These are phyloP conservation scores for Nakazawaea siamensis DNA, from an alignment of 805 yeast genomes.

Conservation along the genomic window DNA sequence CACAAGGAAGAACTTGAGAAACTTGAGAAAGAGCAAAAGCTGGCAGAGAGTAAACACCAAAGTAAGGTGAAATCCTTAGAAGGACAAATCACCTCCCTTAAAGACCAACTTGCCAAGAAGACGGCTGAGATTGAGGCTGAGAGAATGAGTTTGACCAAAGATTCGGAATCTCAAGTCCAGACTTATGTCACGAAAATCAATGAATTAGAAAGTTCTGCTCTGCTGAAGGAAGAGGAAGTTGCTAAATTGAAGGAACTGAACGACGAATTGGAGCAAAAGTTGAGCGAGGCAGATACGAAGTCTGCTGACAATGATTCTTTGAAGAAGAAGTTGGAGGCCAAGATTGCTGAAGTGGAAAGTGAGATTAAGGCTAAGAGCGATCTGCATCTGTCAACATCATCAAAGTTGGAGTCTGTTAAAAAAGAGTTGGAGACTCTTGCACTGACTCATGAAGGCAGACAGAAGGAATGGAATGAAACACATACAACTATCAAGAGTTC, in stretches of 20 bases:
- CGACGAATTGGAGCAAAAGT: not conserved
- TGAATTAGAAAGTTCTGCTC: conserved; percentile 28
- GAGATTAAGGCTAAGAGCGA: not conserved
- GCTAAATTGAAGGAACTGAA: not conserved
- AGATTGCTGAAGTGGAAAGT: not conserved
- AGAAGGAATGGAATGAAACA: not conserved
- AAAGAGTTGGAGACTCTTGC: not conserved
- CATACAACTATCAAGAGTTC: too few relatives aligned
- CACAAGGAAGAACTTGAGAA: not conserved
- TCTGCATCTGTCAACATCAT: not conserved
- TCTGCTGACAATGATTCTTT: not conserved
- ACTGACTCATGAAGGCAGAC: not conserved
- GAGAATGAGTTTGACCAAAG: conserved; percentile 36
- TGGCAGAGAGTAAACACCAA: conserved; percentile 2
- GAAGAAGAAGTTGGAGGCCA: conserved; percentile 6
- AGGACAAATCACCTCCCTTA: conserved; percentile 20
- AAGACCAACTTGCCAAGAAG: conserved; percentile 28
- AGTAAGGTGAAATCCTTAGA: conserved; percentile 18
- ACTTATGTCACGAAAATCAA: conserved; percentile 40
- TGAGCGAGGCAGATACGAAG: not conserved
- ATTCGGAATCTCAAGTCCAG: conserved; percentile 39
- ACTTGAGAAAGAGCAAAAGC: conserved; percentile 5
- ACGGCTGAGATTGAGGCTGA: conserved; percentile 41
- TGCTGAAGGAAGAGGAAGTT: conserved; percentile 9
- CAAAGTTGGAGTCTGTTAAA: not conserved